Base-by-base conservation (phyloP, 2,329 filamentous ascomycete species). In the Emmonsia crescens region DNA sequence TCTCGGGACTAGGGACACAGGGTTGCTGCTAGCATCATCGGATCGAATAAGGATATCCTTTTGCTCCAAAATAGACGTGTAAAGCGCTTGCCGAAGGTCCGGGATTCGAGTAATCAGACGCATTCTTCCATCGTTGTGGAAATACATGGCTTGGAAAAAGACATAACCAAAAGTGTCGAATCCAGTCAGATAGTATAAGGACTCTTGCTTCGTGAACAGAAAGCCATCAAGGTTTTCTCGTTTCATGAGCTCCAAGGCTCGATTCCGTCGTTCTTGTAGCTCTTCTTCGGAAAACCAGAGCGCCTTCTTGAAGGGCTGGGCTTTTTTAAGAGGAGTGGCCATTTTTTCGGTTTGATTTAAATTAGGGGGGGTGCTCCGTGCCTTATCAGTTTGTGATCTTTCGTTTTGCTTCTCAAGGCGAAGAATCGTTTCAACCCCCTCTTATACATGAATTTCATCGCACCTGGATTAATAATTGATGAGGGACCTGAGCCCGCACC, bases 141-240 rank as follows among this genome's bases (percentile, higher is more conserved):
- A 72, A 64, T 73, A 73, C 70, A 73, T 72, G 56, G 71, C 70
- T 63, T 73, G 71, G 62, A 73, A 73, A 65, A 73, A 73, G 63
- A 73, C 71, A 64, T 73, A 73, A n/a, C 71, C 71, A 58, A 73
- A 72, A 29, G 71, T 73, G 60, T 73, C 71, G 61, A 67, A 73
- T 42, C 71, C 71, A 3, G 71, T 73, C 46, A 73, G 66, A 59
- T 69, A 69, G 62, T 69, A 69, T 9, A 69, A 62, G 14, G 71
- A 71, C 59, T 73, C 71, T 67, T 73, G 71, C 59, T 73, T 73
- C 42, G 69, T 72, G 61, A 73, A 71, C 48, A 73, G 65, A 62
- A 73, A 71, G 6, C 71, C 71, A 64, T 73, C 69, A 27, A 73
- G 71, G 5, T 71, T 70, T 59, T 73, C 71, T 57, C 70, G 66